phyloP scores from a whole-genome alignment of 1,139 yeast species.

The Lodderomyces margitis region DNA sequence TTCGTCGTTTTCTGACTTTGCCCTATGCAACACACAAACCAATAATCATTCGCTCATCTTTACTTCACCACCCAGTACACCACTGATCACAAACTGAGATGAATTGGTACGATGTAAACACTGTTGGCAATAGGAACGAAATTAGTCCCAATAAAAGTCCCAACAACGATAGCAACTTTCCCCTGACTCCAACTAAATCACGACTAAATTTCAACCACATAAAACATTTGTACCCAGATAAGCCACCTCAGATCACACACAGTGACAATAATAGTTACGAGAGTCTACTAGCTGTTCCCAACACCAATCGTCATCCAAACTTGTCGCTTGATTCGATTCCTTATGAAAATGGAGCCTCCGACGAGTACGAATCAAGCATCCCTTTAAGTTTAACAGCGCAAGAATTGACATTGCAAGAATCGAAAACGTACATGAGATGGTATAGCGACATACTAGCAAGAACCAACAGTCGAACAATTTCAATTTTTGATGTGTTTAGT shows the following conservation, averaged over 20 bases:
- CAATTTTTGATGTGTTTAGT: constrained; percentile 59
- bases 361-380: constrained; percentile 20
- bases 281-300: constrained; percentile 6
- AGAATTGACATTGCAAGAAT: constrained; percentile 62
- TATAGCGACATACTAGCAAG: constrained; percentile 67
- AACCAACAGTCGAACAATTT: constrained; percentile 53
- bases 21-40: background rate
- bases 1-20: background rate
- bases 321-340: constrained; percentile 6
- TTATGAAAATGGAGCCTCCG: constrained; percentile 4
- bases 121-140: constrained; percentile 4
- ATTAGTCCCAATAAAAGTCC: constrained; percentile 1
- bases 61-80: background rate
- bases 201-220: constrained; percentile 10
- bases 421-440: constrained; percentile 75
- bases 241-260: constrained; percentile 7
- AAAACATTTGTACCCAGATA: constrained; percentile 14
- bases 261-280: constrained; percentile 14
- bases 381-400: constrained; percentile 63
- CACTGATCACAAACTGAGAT: constrained; percentile 3
- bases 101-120: constrained; percentile 8
- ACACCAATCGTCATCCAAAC: constrained; percentile 1
- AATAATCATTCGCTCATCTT: background rate
- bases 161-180: constrained; percentile 3
- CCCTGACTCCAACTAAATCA: constrained; percentile 8